Base-by-base conservation (phyloP, 2,329 filamentous ascomycete genomes). In the Clonostachys chloroleuca region DNA sequence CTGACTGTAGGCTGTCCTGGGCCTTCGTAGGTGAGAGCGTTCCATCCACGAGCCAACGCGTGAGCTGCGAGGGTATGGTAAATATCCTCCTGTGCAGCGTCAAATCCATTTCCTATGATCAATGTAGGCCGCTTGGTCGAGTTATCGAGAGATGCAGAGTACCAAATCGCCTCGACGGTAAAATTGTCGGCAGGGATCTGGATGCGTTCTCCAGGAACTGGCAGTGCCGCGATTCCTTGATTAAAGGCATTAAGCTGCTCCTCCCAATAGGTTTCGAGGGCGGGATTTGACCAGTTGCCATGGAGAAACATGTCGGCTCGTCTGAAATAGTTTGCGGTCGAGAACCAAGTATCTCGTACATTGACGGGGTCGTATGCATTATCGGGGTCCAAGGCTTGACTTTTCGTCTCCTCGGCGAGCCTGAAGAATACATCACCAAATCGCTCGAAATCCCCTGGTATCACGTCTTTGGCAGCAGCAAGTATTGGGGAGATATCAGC, bases 1-100 rank as follows among this genome's bases (percentile, higher is more conserved):
- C 67, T 64, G 3, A 70, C 64, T 0, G 59, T 66, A 4, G 63
- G 61, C 51, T 76, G 72, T 0, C 72, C 72, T 0, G 72, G 73
- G 0, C 73, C 73, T 42, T 76, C 72, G 50, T 71, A 77, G 0
- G 66, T 66, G 10, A 75, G 60, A 33, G 63, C 60, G 45, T 75
- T 73, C 53, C 60, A 71, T 3, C 72, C 72, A 0, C 67, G 59
- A 17, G 57, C 58, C 6, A 69, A 52, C 1, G 61, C 64, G 1
- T 59, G 48, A 2, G 55, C 51, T 13, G 58, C 64, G 9, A 58
- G 54, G 20, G 52, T 42, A 48, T 70, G 66, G 45, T 62, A 62
- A 14, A 64, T 56, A 30, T 72, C 68, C 48, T 72, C 69, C 50
- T 68, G 64, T 2, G 62, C 54, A 3, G 58, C 65, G 44, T 74